phyloP scores from a whole-genome alignment of 169 alveolate genomes.

The Eimeria praecox region DNA sequence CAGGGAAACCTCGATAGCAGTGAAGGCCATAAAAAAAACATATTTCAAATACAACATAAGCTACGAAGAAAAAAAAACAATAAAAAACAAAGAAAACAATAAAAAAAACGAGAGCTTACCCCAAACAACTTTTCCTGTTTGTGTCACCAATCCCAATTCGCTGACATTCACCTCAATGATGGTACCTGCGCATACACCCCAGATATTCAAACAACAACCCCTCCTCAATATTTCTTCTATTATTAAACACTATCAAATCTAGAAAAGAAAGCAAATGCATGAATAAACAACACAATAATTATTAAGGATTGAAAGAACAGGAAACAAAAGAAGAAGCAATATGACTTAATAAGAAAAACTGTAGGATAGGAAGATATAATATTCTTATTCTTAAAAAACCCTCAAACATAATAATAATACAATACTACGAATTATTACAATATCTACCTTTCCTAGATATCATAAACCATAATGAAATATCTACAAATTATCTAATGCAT shows the following conservation, averaged over 20 bases:
- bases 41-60: not conserved
- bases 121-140: constrained; percentile 99
- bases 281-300: not conserved
- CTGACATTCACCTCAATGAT: constrained; percentile 99
- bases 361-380: too few species aligned
- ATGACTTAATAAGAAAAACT: too few species aligned
- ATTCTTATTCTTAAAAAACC: too few species aligned
- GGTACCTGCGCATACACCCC: constrained; percentile 89
- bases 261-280: too few species aligned
- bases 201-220: not conserved
- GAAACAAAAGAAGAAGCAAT: too few species aligned
- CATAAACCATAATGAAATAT: not conserved
- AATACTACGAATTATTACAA: too few species aligned
- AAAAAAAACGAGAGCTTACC: constrained; percentile 89
- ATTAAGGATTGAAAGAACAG: too few species aligned
- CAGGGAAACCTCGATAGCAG: not conserved
- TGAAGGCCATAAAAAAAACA: not conserved
- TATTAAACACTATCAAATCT: not conserved
- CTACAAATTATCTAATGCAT: not conserved
- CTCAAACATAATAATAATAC: too few species aligned
- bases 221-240: too few species aligned
- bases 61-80: not conserved
- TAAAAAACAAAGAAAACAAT: not conserved
- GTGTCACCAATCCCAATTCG: constrained; percentile 99
- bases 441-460: too few species aligned